phyloP scores from a whole-genome alignment of 306 rosid genomes.

The Gynostemma pentaphyllum region DNA sequence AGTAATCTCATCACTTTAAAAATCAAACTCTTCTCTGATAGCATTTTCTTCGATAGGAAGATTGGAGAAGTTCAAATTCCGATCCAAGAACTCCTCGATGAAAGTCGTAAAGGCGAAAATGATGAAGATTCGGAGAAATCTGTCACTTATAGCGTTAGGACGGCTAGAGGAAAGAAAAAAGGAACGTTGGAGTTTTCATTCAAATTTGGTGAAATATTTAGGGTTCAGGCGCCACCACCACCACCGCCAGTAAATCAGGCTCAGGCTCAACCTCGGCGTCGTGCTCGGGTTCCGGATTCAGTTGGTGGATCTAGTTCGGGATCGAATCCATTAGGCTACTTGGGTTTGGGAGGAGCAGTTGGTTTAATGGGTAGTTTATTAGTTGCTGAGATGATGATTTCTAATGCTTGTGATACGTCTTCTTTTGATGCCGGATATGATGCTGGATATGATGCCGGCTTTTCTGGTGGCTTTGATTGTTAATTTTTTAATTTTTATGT shows the following conservation, averaged over 20 bases:
- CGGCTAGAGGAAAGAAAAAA: conserved; percentile 20
- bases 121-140: conserved; percentile 9
- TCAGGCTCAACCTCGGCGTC: too few species aligned
- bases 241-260: not conserved
- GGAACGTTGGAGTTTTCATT: conserved; percentile 29
- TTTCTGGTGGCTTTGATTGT: too few species aligned
- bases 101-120: not conserved
- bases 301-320: too few species aligned
- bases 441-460: too few species aligned
- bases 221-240: conserved; percentile 12
- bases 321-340: too few species aligned
- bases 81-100: conserved; percentile 24
- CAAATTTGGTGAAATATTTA: conserved; percentile 35
- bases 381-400: too few species aligned
- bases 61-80: conserved; percentile 30
- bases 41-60: conserved; percentile 23
- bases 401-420: too few species aligned
- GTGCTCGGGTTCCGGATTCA: too few species aligned
- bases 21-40: conserved; percentile 27
- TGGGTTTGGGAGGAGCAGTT: too few species aligned
- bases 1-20: conserved; percentile 24
- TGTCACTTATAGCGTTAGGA: conserved; percentile 18
- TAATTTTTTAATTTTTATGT: too few species aligned
- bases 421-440: too few species aligned
- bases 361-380: too few species aligned